phyloP scores from a whole-genome alignment of 2,329 filamentous ascomycete genomes.

The Cryoendolithus antarcticus region DNA sequence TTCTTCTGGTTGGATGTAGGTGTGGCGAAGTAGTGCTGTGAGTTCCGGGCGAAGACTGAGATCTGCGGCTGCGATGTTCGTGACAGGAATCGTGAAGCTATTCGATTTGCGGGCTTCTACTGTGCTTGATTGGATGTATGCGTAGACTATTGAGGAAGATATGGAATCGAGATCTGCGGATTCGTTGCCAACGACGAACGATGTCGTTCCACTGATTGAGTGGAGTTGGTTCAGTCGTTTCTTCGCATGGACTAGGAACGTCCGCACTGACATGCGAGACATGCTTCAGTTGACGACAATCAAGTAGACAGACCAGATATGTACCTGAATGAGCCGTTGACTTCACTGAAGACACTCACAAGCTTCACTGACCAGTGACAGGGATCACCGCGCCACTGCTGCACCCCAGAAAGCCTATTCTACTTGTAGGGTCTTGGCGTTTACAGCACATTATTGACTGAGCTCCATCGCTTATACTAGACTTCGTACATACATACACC shows the following conservation, averaged over 20 bases:
- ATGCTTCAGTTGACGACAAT: constrained; percentile 9
- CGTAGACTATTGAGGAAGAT: constrained; percentile 59
- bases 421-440: too few species aligned
- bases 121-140: constrained; percentile 56
- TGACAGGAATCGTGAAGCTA: constrained; percentile 56
- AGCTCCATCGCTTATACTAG: too few species aligned
- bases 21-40: constrained; percentile 48
- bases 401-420: too few species aligned
- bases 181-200: constrained; percentile 42
- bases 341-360: too few species aligned
- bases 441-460: too few species aligned
- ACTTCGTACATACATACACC: too few species aligned
- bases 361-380: too few species aligned
- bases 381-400: too few species aligned
- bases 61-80: constrained; percentile 57
- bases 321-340: too few species aligned
- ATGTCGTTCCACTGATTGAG: constrained; percentile 28
- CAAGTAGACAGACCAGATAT: too few species aligned
- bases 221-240: constrained; percentile 28
- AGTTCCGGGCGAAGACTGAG: constrained; percentile 61
- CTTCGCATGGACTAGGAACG: constrained; percentile 35
- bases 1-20: constrained; percentile 46
- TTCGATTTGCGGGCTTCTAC: constrained; percentile 32
- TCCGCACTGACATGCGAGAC: constrained; percentile 33
- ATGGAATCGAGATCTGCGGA: constrained; percentile 69